phyloP scores from a whole-genome alignment of 75 land plant species.

The Pinus tabuliformis region DNA sequence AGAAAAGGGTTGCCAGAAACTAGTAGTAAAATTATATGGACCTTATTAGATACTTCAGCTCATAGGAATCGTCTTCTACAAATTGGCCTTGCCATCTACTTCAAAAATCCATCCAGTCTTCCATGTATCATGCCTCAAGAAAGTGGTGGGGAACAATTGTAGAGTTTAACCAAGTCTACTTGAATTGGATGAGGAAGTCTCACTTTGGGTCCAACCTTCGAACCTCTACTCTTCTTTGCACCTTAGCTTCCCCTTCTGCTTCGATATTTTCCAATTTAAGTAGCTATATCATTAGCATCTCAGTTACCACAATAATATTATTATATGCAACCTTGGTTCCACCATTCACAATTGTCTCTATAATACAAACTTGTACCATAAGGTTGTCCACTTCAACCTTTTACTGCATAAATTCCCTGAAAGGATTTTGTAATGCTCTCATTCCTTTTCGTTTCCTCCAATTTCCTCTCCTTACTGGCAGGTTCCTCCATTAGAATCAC shows the following conservation, averaged over 20 bases:
- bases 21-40: no score
- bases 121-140: no score
- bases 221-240: no score
- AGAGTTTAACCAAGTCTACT: no score
- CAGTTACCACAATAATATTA: conserved; percentile 43
- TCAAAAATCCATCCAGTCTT: no score
- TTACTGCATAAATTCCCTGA: conserved; percentile 16
- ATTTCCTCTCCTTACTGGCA: conserved; percentile 26
- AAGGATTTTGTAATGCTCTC: conserved; percentile 26
- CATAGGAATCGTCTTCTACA: no score
- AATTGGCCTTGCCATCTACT: no score
- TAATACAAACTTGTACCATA: conserved; percentile 12
- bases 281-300: conserved; percentile 73
- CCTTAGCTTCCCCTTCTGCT: conserved; percentile 75
- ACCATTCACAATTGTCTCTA: not conserved
- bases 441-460: conserved; percentile 19
- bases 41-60: no score
- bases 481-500: conserved; percentile 35
- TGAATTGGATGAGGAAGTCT: no score
- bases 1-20: no score
- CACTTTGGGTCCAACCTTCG: no score
- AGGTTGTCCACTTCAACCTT: conserved; percentile 30
- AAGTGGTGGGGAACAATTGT: no score
- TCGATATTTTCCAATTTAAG: conserved; percentile 76
- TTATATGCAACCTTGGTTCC: conserved; percentile 55